A percentile compares a stretch with the other conserved stretches of the same genome.
Conservation (phyloP, 2,329 filamentous ascomycete genomes). For the Ophiocordyceps camponoti-saundersi region DNA sequence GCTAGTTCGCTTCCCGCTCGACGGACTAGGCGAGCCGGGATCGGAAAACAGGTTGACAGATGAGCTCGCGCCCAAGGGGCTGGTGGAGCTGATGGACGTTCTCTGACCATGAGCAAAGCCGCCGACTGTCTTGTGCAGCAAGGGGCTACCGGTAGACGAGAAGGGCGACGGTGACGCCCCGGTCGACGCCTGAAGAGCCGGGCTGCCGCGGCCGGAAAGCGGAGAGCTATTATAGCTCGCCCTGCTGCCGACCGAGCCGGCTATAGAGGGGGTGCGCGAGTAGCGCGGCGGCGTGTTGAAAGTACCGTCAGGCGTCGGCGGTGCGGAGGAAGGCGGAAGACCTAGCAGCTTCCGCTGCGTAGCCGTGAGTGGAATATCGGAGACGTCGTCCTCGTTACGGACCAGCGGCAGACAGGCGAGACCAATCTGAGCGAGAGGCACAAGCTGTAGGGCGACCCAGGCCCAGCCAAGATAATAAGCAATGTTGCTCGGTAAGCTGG, state of each 20-base stretch:
- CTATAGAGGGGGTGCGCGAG: conserved; percentile 51
- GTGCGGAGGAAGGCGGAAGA: conserved; percentile 46
- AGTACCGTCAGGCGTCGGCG: conserved; percentile 47
- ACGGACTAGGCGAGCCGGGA: conserved; percentile 38
- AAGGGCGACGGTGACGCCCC: conserved; percentile 27
- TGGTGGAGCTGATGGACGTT: conserved; percentile 44
- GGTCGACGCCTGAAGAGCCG: conserved; percentile 15
- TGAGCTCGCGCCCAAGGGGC: conserved; percentile 31
- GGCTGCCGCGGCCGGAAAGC: conserved; percentile 36
- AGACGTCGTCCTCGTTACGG: conserved; percentile 55
- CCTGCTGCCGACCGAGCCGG: conserved; percentile 43
- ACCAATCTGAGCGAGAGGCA: conserved; percentile 55
- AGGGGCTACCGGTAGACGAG: conserved; percentile 27
- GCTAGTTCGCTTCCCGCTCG: conserved; percentile 48
- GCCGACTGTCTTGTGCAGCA: conserved; percentile 52
- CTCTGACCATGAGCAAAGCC: conserved; percentile 31
- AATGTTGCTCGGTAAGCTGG: conserved; percentile 15
- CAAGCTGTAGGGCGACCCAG: conserved; percentile 30
- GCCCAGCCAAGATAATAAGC: conserved; percentile 23
- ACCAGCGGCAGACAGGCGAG: conserved; percentile 57
- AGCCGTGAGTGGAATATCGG: conserved; percentile 72
- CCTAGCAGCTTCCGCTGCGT: conserved; percentile 68
- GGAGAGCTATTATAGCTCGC: conserved; percentile 41
- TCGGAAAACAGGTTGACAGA: conserved; percentile 32
- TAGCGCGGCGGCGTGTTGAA: conserved; percentile 83